These are phyloP conservation scores for Podosphaera fusca DNA, from an alignment of 2,329 filamentous ascomycete genomes.

Conservation along the genomic window DNA sequence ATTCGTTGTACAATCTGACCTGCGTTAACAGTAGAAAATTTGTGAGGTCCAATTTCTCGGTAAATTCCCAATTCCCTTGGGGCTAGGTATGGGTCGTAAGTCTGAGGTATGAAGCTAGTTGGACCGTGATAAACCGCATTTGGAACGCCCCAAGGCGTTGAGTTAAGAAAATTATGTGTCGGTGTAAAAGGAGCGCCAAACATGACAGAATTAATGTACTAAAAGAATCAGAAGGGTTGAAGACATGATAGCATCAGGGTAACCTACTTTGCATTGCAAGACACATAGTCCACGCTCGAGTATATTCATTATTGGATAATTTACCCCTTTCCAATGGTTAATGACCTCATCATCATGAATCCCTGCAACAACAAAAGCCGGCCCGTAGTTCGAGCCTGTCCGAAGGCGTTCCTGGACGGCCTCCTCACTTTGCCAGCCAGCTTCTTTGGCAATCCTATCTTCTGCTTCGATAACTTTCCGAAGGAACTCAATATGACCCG, in stretches of 20 bases:
- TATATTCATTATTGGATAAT: conserved; percentile 99
- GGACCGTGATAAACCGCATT: conserved; percentile 87
- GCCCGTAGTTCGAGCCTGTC: conserved; percentile 49
- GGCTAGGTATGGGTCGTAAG: conserved; percentile 59
- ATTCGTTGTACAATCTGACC: conserved; percentile 82
- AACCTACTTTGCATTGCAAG: conserved; percentile 64
- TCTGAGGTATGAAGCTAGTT: conserved; percentile 46
- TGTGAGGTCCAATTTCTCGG: conserved; percentile 50
- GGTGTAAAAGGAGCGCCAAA: conserved; percentile 82
- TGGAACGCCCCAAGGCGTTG: conserved; percentile 51
- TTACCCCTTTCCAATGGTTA: conserved; percentile 89
- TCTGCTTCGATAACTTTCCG: conserved; percentile 53
- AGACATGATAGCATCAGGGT: neutral
- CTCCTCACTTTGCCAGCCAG: conserved; percentile 53
- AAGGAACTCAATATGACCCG: conserved; percentile 89
- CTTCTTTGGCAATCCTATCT: conserved; percentile 38
- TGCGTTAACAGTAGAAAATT: conserved; percentile 72
- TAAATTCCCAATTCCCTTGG: conserved; percentile 72
- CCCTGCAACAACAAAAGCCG: conserved; percentile 74
- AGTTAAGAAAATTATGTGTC: conserved; percentile 51
- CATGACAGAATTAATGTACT: conserved; percentile 73
- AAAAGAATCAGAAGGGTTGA: neutral
- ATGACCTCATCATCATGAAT: conserved; percentile 90
- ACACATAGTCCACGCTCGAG: conserved; percentile 91
- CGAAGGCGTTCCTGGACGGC: conserved; percentile 37